Conservation (phyloP, 2,329 filamentous ascomycete species). For the Botrytis cinerea region DNA sequence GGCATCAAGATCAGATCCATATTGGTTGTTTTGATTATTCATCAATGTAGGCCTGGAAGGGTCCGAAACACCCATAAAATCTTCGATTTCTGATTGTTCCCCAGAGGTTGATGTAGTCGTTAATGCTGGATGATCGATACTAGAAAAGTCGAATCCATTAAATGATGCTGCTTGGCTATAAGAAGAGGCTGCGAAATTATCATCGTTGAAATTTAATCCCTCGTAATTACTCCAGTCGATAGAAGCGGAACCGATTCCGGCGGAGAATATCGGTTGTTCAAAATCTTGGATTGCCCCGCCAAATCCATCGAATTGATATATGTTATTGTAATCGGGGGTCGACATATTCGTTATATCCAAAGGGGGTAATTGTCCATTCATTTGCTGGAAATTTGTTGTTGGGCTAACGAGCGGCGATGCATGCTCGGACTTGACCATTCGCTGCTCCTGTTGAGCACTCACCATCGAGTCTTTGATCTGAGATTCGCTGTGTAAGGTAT, state of each 20-base stretch:
- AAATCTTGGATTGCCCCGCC: constrained; percentile 47
- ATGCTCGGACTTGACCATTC: constrained; percentile 61
- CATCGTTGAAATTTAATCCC: constrained; percentile 52
- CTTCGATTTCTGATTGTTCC: constrained; percentile 67
- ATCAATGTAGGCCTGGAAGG: constrained; percentile 42
- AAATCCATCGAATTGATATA: constrained; percentile 54
- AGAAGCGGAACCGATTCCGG: constrained; percentile 58
- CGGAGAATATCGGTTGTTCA: constrained; percentile 61
- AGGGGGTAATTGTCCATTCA: constrained; percentile 56
- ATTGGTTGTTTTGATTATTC: constrained; percentile 46
- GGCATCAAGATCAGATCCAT: constrained; percentile 43
- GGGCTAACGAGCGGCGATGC: constrained; percentile 58
- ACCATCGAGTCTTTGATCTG: constrained; percentile 44
- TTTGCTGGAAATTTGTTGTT: constrained; percentile 49
- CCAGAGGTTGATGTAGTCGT: constrained; percentile 64
- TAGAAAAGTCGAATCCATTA: constrained; percentile 55
- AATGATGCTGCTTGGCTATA: constrained; percentile 58
- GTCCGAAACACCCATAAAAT: constrained; percentile 50
- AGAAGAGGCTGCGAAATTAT: constrained; percentile 54
- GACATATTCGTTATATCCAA: constrained; percentile 57
- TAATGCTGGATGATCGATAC: constrained; percentile 57
- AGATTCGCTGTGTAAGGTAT: constrained; percentile 44
- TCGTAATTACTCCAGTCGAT: constrained; percentile 57
- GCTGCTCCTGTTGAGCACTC: constrained; percentile 46
- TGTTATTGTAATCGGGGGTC: constrained; percentile 49